Conservation (phyloP, 192 early-diverging fungal genomes). For the Pilobolus umbonatus region DNA sequence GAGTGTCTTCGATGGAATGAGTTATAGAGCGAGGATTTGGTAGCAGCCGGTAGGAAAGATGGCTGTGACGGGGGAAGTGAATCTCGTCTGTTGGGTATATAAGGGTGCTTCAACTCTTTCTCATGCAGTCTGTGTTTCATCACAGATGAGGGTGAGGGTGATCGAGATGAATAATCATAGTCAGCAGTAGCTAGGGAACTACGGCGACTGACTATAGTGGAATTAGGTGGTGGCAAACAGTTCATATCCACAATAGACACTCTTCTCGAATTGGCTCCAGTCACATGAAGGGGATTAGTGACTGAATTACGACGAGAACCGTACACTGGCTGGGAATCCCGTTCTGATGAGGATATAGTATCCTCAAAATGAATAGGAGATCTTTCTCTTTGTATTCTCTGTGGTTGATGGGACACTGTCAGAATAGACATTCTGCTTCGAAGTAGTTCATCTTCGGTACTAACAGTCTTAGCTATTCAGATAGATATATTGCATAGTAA, state of each 20-base stretch:
- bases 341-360: too few species aligned
- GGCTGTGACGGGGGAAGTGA: background rate
- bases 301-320: too few species aligned
- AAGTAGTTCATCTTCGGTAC: too few species aligned
- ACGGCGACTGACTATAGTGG: slow-evolving; percentile 17
- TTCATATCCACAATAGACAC: slow-evolving; percentile 27
- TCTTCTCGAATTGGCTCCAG: too few species aligned
- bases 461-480: too few species aligned
- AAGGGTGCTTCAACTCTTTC: slow-evolving; percentile 1
- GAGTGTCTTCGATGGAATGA: slow-evolving; percentile 36
- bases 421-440: too few species aligned
- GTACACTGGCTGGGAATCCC: too few species aligned
- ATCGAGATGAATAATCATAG: slow-evolving; percentile 28
- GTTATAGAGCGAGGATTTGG: slow-evolving; percentile 23
- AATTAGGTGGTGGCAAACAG: slow-evolving; percentile 27
- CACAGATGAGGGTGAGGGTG: slow-evolving; percentile 26
- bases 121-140: background rate
- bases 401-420: too few species aligned
- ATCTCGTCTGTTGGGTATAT: slow-evolving; percentile 8
- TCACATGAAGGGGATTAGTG: too few species aligned
- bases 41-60: background rate
- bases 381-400: too few species aligned
- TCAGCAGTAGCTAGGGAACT: slow-evolving; percentile 30
- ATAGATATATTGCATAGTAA: too few species aligned
- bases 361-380: too few species aligned